Conservation (phyloP, 140 eudicot species). For the Flaveria floridana region DNA sequence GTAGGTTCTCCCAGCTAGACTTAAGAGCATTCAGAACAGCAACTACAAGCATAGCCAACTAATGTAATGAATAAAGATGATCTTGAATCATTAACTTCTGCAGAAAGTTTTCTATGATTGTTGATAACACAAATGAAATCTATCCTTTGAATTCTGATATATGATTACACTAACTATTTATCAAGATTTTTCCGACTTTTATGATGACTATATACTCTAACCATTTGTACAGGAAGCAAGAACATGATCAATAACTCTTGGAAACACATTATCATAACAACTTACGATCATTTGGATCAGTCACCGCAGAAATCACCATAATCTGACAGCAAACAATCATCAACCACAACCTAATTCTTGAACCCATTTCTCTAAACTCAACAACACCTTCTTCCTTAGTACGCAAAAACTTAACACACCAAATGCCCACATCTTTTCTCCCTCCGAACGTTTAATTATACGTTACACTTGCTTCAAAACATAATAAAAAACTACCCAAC, state of each 20-base stretch:
- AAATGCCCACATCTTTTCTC: constrained; percentile 25
- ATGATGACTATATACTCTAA: too few relatives aligned
- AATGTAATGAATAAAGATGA: background rate
- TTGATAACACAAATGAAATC: too few relatives aligned
- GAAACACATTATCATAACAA: background rate
- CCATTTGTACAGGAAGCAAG: too few relatives aligned
- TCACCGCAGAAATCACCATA: constrained; percentile 42
- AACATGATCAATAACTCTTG: background rate
- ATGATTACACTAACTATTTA: background rate
- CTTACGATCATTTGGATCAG: constrained; percentile 63
- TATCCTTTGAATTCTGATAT: too few relatives aligned
- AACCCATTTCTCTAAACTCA: constrained; percentile 41
- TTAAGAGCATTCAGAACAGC: constrained; percentile 55
- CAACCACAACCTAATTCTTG: constrained; percentile 34
- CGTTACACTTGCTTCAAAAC: constrained; percentile 16
- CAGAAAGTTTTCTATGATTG: too few relatives aligned
- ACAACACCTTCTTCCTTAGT: constrained; percentile 12
- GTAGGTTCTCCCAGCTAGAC: constrained; percentile 71
- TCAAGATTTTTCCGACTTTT: background rate
- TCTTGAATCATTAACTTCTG: too few relatives aligned
- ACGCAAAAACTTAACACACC: background rate
- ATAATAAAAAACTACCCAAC: constrained; percentile 6
- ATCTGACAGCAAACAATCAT: constrained; percentile 44
- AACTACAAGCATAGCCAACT: constrained; percentile 45
- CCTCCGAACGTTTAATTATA: background rate